phyloP scores from a whole-genome alignment of 2,329 filamentous ascomycete species.

The Zymoseptoria tritici region DNA sequence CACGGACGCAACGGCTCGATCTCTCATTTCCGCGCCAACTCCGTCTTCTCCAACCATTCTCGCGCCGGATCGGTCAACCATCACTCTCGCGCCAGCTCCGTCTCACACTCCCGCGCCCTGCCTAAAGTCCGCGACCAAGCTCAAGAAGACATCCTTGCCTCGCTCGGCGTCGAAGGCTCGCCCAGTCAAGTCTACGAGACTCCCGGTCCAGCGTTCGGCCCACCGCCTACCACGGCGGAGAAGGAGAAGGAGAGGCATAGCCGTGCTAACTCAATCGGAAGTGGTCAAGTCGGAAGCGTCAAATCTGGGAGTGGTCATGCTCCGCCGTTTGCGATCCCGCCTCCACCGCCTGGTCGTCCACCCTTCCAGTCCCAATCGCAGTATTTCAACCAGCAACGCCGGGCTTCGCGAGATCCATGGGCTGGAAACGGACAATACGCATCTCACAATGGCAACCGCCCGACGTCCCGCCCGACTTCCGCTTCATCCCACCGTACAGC shows the following conservation, averaged over 20 bases:
- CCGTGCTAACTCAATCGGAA: conserved; percentile 10
- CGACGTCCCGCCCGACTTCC: not conserved
- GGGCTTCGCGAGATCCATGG: not conserved
- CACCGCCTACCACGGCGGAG: conserved; percentile 14
- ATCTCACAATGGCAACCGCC: not conserved
- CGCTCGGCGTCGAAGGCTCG: conserved; percentile 31
- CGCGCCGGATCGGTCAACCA: not conserved
- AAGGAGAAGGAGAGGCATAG: conserved; percentile 4
- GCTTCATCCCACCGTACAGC: not conserved
- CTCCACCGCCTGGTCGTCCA: not conserved
- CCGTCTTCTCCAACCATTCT: conserved; percentile 4
- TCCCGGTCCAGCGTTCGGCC: conserved; percentile 30
- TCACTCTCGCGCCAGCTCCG: conserved; percentile 23
- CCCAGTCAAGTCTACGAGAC: conserved; percentile 32
- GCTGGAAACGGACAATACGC: not conserved
- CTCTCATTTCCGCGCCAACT: conserved; percentile 11
- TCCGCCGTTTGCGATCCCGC: not conserved
- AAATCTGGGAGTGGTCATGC: not conserved
- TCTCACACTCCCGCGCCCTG: conserved; percentile 20
- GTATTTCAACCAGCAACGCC: not conserved
- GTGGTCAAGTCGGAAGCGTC: not conserved
- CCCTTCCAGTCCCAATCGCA: not conserved
- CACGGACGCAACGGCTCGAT: not conserved
- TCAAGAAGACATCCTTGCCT: conserved; percentile 31
- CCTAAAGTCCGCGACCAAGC: conserved; percentile 21